These are phyloP conservation scores for Garcia nutans DNA, from an alignment of 345 rosid species.

Conservation along the genomic window DNA sequence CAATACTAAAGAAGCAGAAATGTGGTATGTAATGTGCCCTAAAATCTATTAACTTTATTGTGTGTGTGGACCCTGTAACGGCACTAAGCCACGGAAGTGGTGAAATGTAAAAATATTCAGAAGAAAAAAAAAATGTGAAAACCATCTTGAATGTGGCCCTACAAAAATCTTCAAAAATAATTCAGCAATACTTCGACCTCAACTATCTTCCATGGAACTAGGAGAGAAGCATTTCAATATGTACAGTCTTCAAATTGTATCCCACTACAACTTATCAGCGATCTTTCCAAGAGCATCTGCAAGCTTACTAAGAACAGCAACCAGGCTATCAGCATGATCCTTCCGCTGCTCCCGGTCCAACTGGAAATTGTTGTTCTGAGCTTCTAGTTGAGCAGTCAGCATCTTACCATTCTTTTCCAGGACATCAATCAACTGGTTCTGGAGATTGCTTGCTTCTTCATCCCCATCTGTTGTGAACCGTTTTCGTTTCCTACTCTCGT, in stretches of 20 bases:
- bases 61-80: conserved; percentile 8
- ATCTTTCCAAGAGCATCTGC: conserved; percentile 86
- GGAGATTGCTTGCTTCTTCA: conserved; percentile 44
- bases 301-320: conserved; percentile 78
- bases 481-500: conserved; percentile 71
- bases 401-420: conserved; percentile 74
- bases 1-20: conserved; percentile 15
- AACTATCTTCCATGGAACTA: conserved; percentile 19
- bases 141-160: conserved; percentile 20
- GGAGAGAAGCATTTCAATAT: conserved; percentile 28
- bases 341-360: conserved; percentile 86
- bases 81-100: conserved; percentile 13
- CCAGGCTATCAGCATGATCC: conserved; percentile 61
- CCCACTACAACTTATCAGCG: conserved; percentile 74
- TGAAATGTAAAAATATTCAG: conserved; percentile 12
- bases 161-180: conserved; percentile 19
- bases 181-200: conserved; percentile 25
- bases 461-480: conserved; percentile 39
- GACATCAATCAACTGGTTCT: conserved; percentile 53
- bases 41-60: conserved; percentile 24
- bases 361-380: conserved; percentile 63
- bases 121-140: conserved; percentile 1
- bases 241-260: conserved; percentile 26
- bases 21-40: conserved; percentile 12
- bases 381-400: conserved; percentile 77